phyloP scores from a whole-genome alignment of 495 filamentous ascomycete genomes.

The Aspergillus avenaceus region DNA sequence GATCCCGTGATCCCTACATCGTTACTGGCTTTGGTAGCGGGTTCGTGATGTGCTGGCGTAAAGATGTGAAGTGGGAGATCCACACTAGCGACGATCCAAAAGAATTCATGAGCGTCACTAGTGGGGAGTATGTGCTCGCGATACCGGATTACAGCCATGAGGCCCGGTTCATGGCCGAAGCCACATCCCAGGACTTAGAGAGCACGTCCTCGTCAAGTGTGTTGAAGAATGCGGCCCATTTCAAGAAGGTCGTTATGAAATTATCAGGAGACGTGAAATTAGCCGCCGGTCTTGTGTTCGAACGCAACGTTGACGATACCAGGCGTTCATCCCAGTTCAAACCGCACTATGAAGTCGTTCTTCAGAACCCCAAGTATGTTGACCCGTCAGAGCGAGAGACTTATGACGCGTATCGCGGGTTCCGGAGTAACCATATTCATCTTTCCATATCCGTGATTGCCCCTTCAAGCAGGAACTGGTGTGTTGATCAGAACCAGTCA shows the following conservation, averaged over 20 bases:
- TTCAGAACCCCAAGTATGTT: slow-evolving; percentile 73
- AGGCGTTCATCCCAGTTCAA: slow-evolving; percentile 80
- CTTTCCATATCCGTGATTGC: slow-evolving; percentile 86
- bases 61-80: slow-evolving; percentile 82
- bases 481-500: slow-evolving; percentile 61
- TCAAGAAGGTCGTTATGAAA: slow-evolving; percentile 99
- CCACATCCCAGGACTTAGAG: slow-evolving; percentile 55
- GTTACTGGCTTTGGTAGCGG: slow-evolving; percentile 90
- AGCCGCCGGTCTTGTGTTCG: slow-evolving; percentile 87
- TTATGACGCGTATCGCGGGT: slow-evolving; percentile 91
- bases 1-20: slow-evolving; percentile 86
- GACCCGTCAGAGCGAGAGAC: slow-evolving; percentile 51
- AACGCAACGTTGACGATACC: slow-evolving; percentile 63
- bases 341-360: slow-evolving; percentile 85
- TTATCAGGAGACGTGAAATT: slow-evolving; percentile 90
- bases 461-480: slow-evolving; percentile 72
- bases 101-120: slow-evolving; percentile 92
- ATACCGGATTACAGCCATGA: slow-evolving; percentile 91
- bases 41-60: slow-evolving; percentile 97
- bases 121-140: slow-evolving; percentile 88
- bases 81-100: slow-evolving; percentile 77
- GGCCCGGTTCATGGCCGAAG: slow-evolving; percentile 62
- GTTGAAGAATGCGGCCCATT: slow-evolving; percentile 68
- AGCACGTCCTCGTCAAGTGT: slow-evolving; percentile 59
- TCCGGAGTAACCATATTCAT: slow-evolving; percentile 93